Evolutionary conservation across 139 green algal species (phyloP), one percentile per base, ranked within the genome.

Genomic region (Yamagishiella unicocca): DNA sequence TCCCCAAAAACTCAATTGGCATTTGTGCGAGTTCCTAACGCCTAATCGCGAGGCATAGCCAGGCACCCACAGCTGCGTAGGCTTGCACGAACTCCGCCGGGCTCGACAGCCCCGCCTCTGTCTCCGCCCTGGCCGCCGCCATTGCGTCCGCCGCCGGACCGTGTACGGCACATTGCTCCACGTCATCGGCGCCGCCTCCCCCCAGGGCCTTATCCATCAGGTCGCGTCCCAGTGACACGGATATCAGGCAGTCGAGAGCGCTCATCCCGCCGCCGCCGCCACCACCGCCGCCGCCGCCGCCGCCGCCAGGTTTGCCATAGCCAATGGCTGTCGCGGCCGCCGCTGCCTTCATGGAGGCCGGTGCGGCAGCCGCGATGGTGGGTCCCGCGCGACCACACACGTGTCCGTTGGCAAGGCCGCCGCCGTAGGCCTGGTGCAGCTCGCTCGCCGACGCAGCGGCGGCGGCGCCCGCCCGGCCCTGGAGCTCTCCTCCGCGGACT

Each of bases 381-480:
- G 58, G 17, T 21, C 22, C 19, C 24, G 58, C 22, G 58, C 24
- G 58, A 67, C 58, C 58, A 31, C 24, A 35, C 17, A 31, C 58
- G 19, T 67, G 58, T 9, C 58, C 58, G 22, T 67, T 67, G 24
- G 58, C 22, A 27, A n/a, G 27, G n/a, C 58, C 22, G 58, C 12
- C 50, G 50, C 50, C 50, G 31, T 64, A 82, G 31, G 46, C 35
- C 31, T 38, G n/a, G 50, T 82, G 43, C 12, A 82, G 74, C 43
- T 82, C 74, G 31, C 50, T 82, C 8, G 74, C 74, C 9, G 55
- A 72, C 24, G 55, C 50, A 29, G 45, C 53, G n/a, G 46, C 75
- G 31, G 31, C 75, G 19, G 55, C 35, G 37, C 25, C 55, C 35
- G 55, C 42, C 33, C 4, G 42, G 8, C n/a, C 19, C 31, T 66